These are phyloP conservation scores for Colletotrichum kahawae DNA, from an alignment of 2,329 filamentous ascomycete species.

Conservation along the genomic window DNA sequence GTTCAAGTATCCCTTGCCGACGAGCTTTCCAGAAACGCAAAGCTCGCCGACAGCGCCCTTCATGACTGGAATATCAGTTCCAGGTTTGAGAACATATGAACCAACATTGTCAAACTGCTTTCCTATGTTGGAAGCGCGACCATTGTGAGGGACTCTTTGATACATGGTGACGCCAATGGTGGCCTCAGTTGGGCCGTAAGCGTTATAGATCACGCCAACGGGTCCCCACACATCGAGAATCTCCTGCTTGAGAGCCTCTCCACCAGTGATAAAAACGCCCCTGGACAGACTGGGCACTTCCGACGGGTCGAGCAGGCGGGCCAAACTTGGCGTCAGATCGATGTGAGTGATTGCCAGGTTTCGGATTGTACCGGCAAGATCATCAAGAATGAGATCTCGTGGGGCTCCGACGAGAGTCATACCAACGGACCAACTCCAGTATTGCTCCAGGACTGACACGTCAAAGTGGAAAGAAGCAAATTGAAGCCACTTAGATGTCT, in stretches of 20 bases:
- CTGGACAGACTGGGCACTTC: constrained; percentile 80
- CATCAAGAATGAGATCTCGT: constrained; percentile 83
- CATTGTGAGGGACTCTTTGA: constrained; percentile 77
- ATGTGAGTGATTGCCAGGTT: constrained; percentile 83
- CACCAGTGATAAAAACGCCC: constrained; percentile 92
- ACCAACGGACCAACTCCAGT: constrained; percentile 93
- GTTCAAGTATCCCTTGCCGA: constrained; percentile 89
- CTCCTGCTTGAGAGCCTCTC: constrained; percentile 86
- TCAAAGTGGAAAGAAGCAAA: constrained; percentile 96
- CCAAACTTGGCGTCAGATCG: constrained; percentile 88
- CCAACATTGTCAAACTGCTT: constrained; percentile 87
- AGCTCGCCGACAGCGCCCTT: constrained; percentile 85
- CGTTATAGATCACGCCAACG: constrained; percentile 84
- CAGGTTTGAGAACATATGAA: constrained; percentile 75
- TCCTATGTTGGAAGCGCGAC: constrained; percentile 87
- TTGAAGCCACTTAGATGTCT: constrained; percentile 81
- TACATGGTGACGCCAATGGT: constrained; percentile 94
- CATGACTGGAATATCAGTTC: constrained; percentile 73
- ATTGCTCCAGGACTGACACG: constrained; percentile 91
- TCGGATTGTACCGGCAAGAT: constrained; percentile 76
- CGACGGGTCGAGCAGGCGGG: constrained; percentile 76
- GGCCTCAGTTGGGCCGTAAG: constrained; percentile 89
- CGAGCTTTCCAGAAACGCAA: constrained; percentile 84
- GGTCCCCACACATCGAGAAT: constrained; percentile 87
- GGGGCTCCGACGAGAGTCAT: constrained; percentile 84